Evolutionary conservation across 495 filamentous ascomycete species (phyloP).

Genomic region (Pyrenula aspistea): DNA sequence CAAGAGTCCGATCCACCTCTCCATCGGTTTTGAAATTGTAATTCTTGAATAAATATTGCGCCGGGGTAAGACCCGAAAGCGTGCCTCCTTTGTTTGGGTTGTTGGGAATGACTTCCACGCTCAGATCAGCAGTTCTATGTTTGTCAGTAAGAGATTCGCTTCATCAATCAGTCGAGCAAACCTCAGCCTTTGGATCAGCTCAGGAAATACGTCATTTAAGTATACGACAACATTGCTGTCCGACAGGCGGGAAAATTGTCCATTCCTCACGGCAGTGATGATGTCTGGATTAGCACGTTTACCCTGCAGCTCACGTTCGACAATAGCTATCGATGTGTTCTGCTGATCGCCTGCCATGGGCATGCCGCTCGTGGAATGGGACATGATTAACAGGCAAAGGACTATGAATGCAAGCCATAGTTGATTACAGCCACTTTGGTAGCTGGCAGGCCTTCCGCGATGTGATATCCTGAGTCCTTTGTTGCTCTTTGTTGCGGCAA

Average conservation of each 20-base stretch:
- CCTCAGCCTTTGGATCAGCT: not conserved
- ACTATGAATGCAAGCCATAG: not conserved
- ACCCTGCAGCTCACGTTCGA: not conserved
- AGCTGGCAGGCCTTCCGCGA: not conserved
- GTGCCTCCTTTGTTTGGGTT: not conserved
- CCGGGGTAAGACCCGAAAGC: not conserved
- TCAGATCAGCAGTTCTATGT: not conserved
- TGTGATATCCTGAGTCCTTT: not conserved
- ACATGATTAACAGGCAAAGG: not conserved
- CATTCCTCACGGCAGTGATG: not conserved
- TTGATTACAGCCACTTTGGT: not conserved
- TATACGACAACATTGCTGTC: not conserved
- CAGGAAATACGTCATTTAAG: not conserved
- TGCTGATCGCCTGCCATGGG: not conserved
- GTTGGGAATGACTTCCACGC: not conserved
- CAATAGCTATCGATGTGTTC: not conserved
- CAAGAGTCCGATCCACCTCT: slow-evolving; percentile 25
- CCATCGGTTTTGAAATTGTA: not conserved
- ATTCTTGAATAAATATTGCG: not conserved
- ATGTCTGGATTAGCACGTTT: not conserved
- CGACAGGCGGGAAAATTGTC: not conserved
- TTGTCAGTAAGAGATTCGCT: not conserved
- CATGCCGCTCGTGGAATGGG: not conserved
- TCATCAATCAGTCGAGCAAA: not conserved
- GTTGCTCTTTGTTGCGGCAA: not conserved